These are phyloP conservation scores for Monosporascus sp. DNA, from an alignment of 2,329 filamentous ascomycete genomes.

Conservation along the genomic window DNA sequence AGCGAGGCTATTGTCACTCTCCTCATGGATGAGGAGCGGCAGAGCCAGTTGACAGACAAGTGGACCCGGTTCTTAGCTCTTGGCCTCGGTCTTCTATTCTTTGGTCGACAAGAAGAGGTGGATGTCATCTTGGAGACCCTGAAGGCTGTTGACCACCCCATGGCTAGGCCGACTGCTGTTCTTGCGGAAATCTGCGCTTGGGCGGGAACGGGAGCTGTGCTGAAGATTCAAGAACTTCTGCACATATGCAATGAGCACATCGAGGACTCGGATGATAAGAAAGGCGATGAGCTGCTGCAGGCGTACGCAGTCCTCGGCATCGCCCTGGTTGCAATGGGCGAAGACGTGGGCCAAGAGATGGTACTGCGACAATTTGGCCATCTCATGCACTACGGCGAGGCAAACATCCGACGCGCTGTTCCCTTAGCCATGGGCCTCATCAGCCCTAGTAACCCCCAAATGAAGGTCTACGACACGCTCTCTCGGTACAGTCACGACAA, in stretches of 20 bases:
- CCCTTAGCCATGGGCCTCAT: slow-evolving; percentile 95
- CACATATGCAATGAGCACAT: slow-evolving; percentile 98
- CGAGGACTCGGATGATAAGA: slow-evolving; percentile 90
- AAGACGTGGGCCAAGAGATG: slow-evolving; percentile 98
- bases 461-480: slow-evolving; percentile 99
- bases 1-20: slow-evolving; percentile 90
- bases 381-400: slow-evolving; percentile 97
- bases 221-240: slow-evolving; percentile 94
- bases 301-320: slow-evolving; percentile 94
- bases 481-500: slow-evolving; percentile 98
- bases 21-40: slow-evolving; percentile 87
- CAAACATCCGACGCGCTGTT: slow-evolving; percentile 94
- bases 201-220: slow-evolving; percentile 92
- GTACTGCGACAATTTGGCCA: slow-evolving; percentile 95
- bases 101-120: slow-evolving; percentile 96
- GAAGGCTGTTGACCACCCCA: slow-evolving; percentile 94
- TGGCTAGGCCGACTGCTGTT: slow-evolving; percentile 92
- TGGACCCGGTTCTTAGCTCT: slow-evolving; percentile 97
- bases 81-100: slow-evolving; percentile 88
- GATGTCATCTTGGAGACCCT: slow-evolving; percentile 95
- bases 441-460: slow-evolving; percentile 96
- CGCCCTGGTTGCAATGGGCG: slow-evolving; percentile 93
- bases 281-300: slow-evolving; percentile 91
- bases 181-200: slow-evolving; percentile 95
- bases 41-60: slow-evolving; percentile 89